Conservation (phyloP, 345 rosid genomes). For the Psidium friedrichsthalianum region DNA sequence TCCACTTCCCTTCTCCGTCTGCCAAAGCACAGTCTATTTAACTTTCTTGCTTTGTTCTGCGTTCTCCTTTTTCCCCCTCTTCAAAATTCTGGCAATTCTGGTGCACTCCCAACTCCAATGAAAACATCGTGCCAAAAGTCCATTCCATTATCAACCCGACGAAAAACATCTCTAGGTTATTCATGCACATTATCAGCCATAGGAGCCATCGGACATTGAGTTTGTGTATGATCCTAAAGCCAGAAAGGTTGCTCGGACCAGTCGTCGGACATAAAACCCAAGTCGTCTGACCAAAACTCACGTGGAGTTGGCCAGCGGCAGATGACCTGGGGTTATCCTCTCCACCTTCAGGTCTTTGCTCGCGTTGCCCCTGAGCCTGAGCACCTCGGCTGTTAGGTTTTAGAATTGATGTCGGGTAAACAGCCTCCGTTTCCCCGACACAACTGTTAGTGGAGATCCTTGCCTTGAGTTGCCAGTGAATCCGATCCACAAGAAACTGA, state of each 20-base stretch:
- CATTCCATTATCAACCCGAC: neutral
- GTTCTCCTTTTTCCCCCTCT: no score
- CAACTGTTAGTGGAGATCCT: constrained; percentile 46
- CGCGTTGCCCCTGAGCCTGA: constrained; percentile 61
- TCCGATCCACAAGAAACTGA: constrained; percentile 69
- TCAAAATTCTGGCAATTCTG: neutral
- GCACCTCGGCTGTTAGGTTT: constrained; percentile 68
- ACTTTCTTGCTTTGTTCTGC: no score
- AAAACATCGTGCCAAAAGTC: neutral
- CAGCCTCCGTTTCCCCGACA: constrained; percentile 32
- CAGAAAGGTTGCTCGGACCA: neutral
- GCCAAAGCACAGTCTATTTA: no score
- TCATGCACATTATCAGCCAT: neutral
- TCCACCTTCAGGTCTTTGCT: constrained; percentile 68
- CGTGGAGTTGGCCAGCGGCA: constrained; percentile 21
- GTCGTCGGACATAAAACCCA: no score
- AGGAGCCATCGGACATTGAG: neutral
- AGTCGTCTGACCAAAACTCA: no score
- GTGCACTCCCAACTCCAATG: neutral
- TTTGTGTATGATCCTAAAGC: neutral
- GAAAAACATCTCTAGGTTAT: neutral
- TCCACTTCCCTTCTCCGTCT: no score
- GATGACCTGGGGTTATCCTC: constrained; percentile 53
- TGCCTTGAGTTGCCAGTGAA: constrained; percentile 51
- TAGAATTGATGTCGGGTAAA: constrained; percentile 50